Conservation (phyloP, 2,329 filamentous ascomycete genomes). For the Alternaria ethzedia region DNA sequence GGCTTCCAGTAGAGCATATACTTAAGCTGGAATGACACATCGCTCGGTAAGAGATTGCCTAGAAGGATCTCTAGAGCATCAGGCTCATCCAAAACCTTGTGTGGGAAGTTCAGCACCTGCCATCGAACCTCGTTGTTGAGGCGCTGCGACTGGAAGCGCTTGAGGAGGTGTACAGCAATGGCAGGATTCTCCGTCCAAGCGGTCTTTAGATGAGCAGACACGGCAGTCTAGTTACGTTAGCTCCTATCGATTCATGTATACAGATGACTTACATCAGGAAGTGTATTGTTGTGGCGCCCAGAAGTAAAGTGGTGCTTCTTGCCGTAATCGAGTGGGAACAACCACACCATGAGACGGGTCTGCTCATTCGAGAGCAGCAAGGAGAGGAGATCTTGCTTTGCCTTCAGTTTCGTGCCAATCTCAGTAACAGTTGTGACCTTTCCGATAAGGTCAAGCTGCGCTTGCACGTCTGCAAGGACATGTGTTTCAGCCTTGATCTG, state of each 20-base stretch:
- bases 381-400: slow-evolving; percentile 83
- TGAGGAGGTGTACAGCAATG: slow-evolving; percentile 83
- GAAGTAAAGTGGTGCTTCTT: slow-evolving; percentile 59
- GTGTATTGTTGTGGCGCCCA: slow-evolving; percentile 50
- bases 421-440: slow-evolving; percentile 60
- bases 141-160: slow-evolving; percentile 77
- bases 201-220: slow-evolving; percentile 72
- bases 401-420: slow-evolving; percentile 68
- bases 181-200: slow-evolving; percentile 88
- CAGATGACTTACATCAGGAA: slow-evolving; percentile 47
- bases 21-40: slow-evolving; percentile 86
- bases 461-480: slow-evolving; percentile 76
- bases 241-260: neutral
- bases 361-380: slow-evolving; percentile 85
- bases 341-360: slow-evolving; percentile 84
- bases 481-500: slow-evolving; percentile 93
- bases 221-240: slow-evolving; percentile 54
- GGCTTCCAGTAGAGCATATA: slow-evolving; percentile 93
- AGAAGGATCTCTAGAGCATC: slow-evolving; percentile 85
- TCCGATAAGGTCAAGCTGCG: slow-evolving; percentile 68
- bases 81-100: slow-evolving; percentile 80
- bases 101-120: slow-evolving; percentile 80
- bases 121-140: slow-evolving; percentile 78
- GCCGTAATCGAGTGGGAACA: slow-evolving; percentile 76
- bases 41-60: slow-evolving; percentile 74